Evolutionary conservation across 177 flowering plant species (phyloP), one percentile per base, ranked within the genome.

Genomic region (Telopea speciosissima): DNA sequence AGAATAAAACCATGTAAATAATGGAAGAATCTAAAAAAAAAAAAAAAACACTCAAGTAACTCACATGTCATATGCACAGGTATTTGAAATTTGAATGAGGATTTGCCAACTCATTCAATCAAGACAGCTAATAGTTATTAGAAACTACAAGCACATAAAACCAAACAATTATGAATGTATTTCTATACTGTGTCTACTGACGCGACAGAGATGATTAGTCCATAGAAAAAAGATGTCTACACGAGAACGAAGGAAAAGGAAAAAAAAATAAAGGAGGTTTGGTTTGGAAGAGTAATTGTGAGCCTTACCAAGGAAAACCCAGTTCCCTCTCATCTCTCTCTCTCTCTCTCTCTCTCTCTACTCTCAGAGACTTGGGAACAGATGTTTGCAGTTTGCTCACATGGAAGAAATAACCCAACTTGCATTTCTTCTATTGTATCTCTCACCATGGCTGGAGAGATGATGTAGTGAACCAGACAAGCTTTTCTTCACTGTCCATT

Each of bases 401-500:
- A 31, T 31, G 33, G 33, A 31, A 5, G 33, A 31, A 33, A 59
- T 42, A 42, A 24, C 23, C 78, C 56, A 28, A 24, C 44, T 24
- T 65, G 26, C 69, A 65, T 60, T 62, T 52, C 60, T 66, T 69
- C 63, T 63, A 63, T 74, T 73, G 62, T 67, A 6, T 40, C 68
- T 72, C 5, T n/a, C n/a, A 64, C 65, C 74, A 67, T 66, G 70
- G 67, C 62, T 70, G 40, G 64, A 56, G 61, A 69, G 58, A 65
- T 80, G 64, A 80, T 83, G 80, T 80, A 78, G 74, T 70, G 78
- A 80, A 25, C 74, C 73, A 72, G 76, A 77, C 78, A 79, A 76
- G 79, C 77, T 49, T 49, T n/a, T n/a, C n/a, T n/a, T n/a, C n/a
- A n/a, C n/a, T n/a, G n/a, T n/a, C n/a, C n/a, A n/a, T n/a, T n/a